phyloP scores from a whole-genome alignment of 1,284 basidiomycete species.

The Cryptococcus sp. region DNA sequence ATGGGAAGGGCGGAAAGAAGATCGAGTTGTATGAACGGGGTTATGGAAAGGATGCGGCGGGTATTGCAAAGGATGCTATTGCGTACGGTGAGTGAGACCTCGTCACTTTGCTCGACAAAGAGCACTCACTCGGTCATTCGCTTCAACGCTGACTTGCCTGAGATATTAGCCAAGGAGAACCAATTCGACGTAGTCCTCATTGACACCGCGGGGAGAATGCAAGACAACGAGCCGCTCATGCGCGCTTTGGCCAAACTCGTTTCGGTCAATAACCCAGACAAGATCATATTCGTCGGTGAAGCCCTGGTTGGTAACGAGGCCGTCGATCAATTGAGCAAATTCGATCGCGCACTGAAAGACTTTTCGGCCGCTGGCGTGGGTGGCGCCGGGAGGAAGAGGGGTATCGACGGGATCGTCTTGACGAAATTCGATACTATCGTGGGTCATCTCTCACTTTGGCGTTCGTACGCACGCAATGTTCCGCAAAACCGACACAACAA shows the following conservation, averaged over 20 bases:
- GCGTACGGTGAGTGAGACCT: slow-evolving; percentile 65
- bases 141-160: not conserved
- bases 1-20: slow-evolving; percentile 32
- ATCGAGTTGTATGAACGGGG: slow-evolving; percentile 95
- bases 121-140: not conserved
- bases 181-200: slow-evolving; percentile 92
- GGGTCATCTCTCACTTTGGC: slow-evolving; percentile 18
- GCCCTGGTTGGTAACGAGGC: slow-evolving; percentile 96
- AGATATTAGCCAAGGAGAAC: slow-evolving; percentile 69
- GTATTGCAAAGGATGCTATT: slow-evolving; percentile 94
- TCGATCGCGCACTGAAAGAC: slow-evolving; percentile 85
- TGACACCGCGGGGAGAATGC: slow-evolving; percentile 97
- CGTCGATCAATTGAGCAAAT: slow-evolving; percentile 91
- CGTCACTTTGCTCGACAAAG: not conserved
- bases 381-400: slow-evolving; percentile 57
- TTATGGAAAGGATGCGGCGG: slow-evolving; percentile 97
- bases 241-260: slow-evolving; percentile 97
- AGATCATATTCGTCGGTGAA: slow-evolving; percentile 94
- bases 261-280: slow-evolving; percentile 87
- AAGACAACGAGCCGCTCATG: slow-evolving; percentile 98
- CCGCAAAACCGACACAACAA: too few relatives aligned
- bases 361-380: slow-evolving; percentile 61
- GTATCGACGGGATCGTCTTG: slow-evolving; percentile 93
- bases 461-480: not conserved
- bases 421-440: slow-evolving; percentile 96